Conservation (phyloP, 2,329 filamentous ascomycete genomes). For the Cercospora nicotianae region DNA sequence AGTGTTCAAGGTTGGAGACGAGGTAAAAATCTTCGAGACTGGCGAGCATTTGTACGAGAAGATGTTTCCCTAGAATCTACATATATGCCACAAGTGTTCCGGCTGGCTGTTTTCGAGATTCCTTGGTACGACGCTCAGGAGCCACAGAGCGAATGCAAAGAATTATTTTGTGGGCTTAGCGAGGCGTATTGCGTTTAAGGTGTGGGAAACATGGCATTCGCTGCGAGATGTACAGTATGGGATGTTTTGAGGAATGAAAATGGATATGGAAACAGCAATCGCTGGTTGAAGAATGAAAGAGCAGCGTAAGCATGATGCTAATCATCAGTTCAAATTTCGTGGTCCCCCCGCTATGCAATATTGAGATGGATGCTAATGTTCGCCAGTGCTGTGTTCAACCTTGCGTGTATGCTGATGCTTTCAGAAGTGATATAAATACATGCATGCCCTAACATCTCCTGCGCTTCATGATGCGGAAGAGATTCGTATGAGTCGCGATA, state of each 20-base stretch:
- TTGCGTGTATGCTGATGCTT: neutral
- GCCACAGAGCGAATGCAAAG: neutral
- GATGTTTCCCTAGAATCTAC: slow-evolving; percentile 27
- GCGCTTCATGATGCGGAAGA: neutral
- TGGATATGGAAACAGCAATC: neutral
- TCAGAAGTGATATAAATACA: neutral
- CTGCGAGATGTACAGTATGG: neutral
- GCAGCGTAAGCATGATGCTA: neutral
- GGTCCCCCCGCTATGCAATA: neutral
- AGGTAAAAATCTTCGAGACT: slow-evolving; percentile 35
- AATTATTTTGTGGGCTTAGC: neutral
- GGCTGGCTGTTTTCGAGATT: neutral
- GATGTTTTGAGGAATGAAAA: neutral
- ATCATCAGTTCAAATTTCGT: neutral
- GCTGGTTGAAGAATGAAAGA: neutral
- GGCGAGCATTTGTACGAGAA: slow-evolving; percentile 37
- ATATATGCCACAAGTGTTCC: neutral
- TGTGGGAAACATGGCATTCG: neutral
- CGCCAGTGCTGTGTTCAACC: neutral
- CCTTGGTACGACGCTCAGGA: neutral
- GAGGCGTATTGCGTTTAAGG: neutral
- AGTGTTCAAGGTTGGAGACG: slow-evolving; percentile 35
- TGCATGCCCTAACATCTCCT: neutral
- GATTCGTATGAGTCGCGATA: neutral
- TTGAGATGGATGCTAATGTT: neutral